Evolutionary conservation across 148 eudicot species (phyloP).

Genomic region (Rhododendron vialii): DNA sequence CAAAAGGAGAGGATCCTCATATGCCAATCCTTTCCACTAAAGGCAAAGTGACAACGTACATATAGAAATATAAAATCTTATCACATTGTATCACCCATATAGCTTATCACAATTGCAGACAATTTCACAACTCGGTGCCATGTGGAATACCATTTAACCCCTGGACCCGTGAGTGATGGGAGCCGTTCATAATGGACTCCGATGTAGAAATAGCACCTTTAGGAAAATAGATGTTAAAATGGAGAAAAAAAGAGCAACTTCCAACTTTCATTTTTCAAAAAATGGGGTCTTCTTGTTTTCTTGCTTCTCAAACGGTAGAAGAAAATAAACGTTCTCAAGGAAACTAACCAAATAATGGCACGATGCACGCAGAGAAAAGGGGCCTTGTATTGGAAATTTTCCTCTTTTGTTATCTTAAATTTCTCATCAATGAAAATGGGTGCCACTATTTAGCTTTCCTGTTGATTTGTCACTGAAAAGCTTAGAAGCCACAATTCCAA

Average conservation of each 20-base stretch:
- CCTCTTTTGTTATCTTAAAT: not conserved
- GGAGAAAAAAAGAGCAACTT: not conserved
- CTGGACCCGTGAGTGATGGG: conserved; percentile 11
- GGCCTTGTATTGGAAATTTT: not conserved
- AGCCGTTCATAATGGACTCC: conserved; percentile 11
- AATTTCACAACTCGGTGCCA: not conserved
- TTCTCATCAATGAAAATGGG: not conserved
- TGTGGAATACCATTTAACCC: conserved; percentile 14
- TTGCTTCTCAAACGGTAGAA: not conserved
- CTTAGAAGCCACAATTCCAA: not conserved
- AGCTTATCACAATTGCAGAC: conserved; percentile 18
- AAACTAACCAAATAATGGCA: not conserved
- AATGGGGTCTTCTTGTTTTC: not conserved
- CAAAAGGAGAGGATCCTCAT: conserved; percentile 1
- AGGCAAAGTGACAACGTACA: not conserved
- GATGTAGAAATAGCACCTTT: conserved; percentile 1
- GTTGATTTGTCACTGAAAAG: not conserved
- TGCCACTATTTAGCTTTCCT: not conserved
- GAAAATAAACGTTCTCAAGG: not conserved
- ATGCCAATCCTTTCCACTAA: conserved; percentile 15
- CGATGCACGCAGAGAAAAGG: not conserved
- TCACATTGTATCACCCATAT: conserved; percentile 14
- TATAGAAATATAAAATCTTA: conserved; percentile 16
- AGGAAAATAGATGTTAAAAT: not conserved
- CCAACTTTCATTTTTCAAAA: not conserved